Percentiles rank a stretch among this genome's conserved stretches.
Conservation (phyloP, 306 rosid genomes). For the Dicorynia guianensis region DNA sequence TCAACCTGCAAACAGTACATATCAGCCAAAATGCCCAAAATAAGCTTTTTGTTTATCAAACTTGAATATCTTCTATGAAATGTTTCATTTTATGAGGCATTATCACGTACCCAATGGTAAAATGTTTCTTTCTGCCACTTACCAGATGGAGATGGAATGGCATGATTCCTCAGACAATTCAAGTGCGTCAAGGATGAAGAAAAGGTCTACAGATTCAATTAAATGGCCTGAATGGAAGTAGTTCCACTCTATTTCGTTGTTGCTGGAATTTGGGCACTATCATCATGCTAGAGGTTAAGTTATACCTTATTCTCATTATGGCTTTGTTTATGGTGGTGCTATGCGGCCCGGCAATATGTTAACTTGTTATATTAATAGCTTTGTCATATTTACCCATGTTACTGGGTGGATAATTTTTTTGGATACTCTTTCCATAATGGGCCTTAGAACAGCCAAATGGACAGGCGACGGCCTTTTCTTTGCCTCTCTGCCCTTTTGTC, state of each 20-base stretch:
- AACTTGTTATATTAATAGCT: conserved; percentile 3
- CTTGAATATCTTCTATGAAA: conserved; percentile 35
- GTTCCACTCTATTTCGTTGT: conserved; percentile 30
- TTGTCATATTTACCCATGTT: conserved; percentile 31
- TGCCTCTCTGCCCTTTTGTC: conserved; percentile 30
- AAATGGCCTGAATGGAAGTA: conserved; percentile 89
- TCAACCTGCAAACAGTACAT: conserved; percentile 31
- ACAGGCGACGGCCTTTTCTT: background rate
- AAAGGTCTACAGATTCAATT: conserved; percentile 58
- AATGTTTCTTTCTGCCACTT: conserved; percentile 36
- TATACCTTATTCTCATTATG: conserved; percentile 27
- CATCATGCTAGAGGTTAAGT: conserved; percentile 42
- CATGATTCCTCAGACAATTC: conserved; percentile 60
- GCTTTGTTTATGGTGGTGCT: conserved; percentile 6
- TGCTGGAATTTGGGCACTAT: conserved; percentile 36
- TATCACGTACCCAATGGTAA: conserved; percentile 25
- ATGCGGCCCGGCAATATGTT: conserved; percentile 18
- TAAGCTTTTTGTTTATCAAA: background rate
- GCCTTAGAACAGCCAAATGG: conserved; percentile 13
- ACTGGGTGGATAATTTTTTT: conserved; percentile 11
- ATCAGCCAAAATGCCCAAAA: background rate
- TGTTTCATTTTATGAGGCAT: conserved; percentile 4
- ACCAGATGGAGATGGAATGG: conserved; percentile 95
- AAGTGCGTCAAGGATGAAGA: conserved; percentile 67
- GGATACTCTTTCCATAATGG: conserved; percentile 18